Conservation (phyloP, 306 rosid species). For the Crataegus laevigata region DNA sequence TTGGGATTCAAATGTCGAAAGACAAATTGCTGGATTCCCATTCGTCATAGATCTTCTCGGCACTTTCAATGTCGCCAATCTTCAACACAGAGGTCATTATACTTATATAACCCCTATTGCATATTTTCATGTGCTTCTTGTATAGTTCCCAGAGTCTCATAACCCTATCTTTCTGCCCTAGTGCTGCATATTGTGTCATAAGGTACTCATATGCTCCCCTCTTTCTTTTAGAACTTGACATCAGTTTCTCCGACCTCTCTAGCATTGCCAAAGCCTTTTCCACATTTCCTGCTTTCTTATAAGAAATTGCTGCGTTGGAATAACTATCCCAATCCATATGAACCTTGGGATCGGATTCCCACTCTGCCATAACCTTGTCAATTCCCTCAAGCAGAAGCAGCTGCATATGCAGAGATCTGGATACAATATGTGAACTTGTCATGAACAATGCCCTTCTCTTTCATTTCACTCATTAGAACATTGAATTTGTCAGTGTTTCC, state of each 20-base stretch:
- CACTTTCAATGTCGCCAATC: slow-evolving; percentile 20
- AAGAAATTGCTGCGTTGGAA: slow-evolving; percentile 14
- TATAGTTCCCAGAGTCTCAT: slow-evolving; percentile 19
- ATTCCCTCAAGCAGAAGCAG: slow-evolving; percentile 10
- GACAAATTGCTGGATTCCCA: slow-evolving; percentile 18
- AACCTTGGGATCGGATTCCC: slow-evolving; percentile 3
- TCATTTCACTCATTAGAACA: slow-evolving; percentile 19
- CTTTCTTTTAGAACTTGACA: background rate
- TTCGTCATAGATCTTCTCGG: slow-evolving; percentile 24
- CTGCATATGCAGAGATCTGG: slow-evolving; percentile 16
- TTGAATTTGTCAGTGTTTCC: slow-evolving; percentile 18
- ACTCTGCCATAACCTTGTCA: background rate
- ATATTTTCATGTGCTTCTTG: background rate
- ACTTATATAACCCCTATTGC: slow-evolving; percentile 4
- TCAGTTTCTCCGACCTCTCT: slow-evolving; percentile 15
- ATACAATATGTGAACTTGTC: slow-evolving; percentile 11
- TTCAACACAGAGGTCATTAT: slow-evolving; percentile 10
- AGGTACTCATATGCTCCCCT: slow-evolving; percentile 2
- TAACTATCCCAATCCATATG: slow-evolving; percentile 1
- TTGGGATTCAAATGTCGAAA: slow-evolving; percentile 20
- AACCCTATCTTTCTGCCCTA: slow-evolving; percentile 24
- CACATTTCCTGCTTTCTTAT: slow-evolving; percentile 4
- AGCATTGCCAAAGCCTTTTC: slow-evolving; percentile 20
- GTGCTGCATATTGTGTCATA: slow-evolving; percentile 15
- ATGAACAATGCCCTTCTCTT: slow-evolving; percentile 4